Conservation (phyloP, 1,139 yeast genomes). For the Kurtzmaniella quercitrusa region DNA sequence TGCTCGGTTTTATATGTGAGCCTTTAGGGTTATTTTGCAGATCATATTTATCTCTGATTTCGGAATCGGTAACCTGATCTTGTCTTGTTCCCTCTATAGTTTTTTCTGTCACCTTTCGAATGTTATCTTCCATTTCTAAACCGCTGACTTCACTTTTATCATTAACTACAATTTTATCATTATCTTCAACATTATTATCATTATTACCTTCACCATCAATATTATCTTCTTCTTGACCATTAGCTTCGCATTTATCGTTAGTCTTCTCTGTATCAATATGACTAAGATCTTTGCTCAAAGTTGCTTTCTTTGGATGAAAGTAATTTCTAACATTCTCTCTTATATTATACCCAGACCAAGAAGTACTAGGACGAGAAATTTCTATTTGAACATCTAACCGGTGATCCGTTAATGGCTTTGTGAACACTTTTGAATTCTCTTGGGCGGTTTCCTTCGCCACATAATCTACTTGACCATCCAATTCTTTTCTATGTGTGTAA, state of each 20-base stretch:
- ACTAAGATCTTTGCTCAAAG: no score
- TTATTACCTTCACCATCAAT: no score
- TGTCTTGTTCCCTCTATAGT: no score
- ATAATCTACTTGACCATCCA: not conserved
- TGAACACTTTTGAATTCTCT: not conserved
- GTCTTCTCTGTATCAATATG: no score
- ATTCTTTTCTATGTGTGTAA: not conserved
- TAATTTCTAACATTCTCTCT: slow-evolving; percentile 16
- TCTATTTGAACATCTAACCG: not conserved
- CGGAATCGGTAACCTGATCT: no score
- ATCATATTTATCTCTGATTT: no score
- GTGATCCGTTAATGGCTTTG: not conserved
- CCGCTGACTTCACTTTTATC: no score
- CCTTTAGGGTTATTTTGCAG: not conserved
- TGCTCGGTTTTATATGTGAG: not conserved
- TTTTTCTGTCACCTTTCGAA: no score
- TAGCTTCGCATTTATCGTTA: no score
- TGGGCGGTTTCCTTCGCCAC: not conserved
- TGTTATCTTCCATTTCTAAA: no score
- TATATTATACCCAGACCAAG: slow-evolving; percentile 11
- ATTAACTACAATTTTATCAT: no score
- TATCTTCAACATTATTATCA: no score
- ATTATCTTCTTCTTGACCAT: not conserved
- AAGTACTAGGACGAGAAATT: not conserved
- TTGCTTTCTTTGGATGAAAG: slow-evolving; percentile 11